These are phyloP conservation scores for Nicotiana noctiflora DNA, from an alignment of 257 asterid genomes.

Conservation along the genomic window DNA sequence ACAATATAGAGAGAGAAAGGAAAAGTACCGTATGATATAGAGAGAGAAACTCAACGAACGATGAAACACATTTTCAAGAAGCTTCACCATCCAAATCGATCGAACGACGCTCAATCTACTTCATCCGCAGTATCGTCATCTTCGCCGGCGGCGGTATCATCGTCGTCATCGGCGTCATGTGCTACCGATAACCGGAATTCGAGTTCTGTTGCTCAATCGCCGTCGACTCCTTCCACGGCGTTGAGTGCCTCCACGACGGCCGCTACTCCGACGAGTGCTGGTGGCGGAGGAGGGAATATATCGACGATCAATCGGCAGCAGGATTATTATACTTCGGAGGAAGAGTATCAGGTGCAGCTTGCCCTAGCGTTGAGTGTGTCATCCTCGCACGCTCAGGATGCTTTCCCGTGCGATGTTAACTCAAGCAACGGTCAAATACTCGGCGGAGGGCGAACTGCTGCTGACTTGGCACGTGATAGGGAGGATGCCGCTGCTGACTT, in stretches of 20 bases:
- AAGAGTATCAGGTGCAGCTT: constrained; percentile 88
- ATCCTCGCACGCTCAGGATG: constrained; percentile 49
- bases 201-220: constrained; percentile 5
- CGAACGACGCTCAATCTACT: constrained; percentile 56
- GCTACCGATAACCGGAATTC: constrained; percentile 32
- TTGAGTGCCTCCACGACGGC: constrained; percentile 20
- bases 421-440: constrained; percentile 27
- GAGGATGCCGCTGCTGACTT: constrained; percentile 73
- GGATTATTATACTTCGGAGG: constrained; percentile 84
- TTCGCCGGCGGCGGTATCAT: constrained; percentile 1
- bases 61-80: constrained; percentile 99
- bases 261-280: constrained; percentile 12
- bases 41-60: constrained; percentile 12
- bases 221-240: constrained; percentile 12
- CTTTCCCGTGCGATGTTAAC: constrained; percentile 31
- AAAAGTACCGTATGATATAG: neutral
- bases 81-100: constrained; percentile 89
- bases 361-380: constrained; percentile 95
- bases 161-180: constrained; percentile 30
- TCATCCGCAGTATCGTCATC: constrained; percentile 19
- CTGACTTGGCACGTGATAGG: constrained; percentile 16
- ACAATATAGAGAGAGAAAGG: constrained; percentile 12
- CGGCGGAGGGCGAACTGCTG: constrained; percentile 14
- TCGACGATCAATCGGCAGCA: constrained; percentile 35
- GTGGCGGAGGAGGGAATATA: neutral